Evolutionary conservation across 2,329 filamentous ascomycete genomes (phyloP).

Genomic region (Pseudocercospora macadamiae): DNA sequence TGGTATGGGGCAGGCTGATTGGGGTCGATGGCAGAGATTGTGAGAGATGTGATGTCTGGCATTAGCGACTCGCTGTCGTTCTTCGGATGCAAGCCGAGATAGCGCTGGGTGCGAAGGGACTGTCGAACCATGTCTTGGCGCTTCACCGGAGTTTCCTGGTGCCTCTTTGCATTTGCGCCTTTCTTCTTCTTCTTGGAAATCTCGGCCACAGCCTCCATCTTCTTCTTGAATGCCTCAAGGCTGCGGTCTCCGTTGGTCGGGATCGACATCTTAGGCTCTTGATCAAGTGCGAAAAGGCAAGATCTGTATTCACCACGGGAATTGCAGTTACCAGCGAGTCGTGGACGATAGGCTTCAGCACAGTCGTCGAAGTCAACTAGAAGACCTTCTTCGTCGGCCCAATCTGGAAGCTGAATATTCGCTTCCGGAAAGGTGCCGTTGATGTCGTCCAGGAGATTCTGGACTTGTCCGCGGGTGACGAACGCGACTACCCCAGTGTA

Average conservation of each 20-base stretch:
- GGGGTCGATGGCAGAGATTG: conserved; percentile 46
- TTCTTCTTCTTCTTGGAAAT: conserved; percentile 54
- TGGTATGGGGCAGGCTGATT: conserved; percentile 49
- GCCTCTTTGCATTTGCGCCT: conserved; percentile 17
- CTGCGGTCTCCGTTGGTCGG: conserved; percentile 37
- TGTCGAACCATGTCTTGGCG: conserved; percentile 59
- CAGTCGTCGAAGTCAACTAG: conserved; percentile 67
- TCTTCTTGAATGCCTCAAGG: conserved; percentile 55
- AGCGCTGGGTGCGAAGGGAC: conserved; percentile 67
- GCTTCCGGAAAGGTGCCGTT: conserved; percentile 59
- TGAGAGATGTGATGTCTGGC: conserved; percentile 23
- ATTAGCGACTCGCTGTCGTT: conserved; percentile 22
- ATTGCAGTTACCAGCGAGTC: conserved; percentile 64
- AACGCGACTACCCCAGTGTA: conserved; percentile 62
- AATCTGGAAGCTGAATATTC: conserved; percentile 60
- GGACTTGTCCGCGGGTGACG: conserved; percentile 68
- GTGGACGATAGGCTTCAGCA: conserved; percentile 64
- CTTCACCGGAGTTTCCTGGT: conserved; percentile 50
- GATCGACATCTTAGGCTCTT: conserved; percentile 27
- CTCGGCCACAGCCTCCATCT: conserved; percentile 57
- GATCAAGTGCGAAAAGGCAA: conserved; percentile 31
- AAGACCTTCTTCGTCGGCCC: conserved; percentile 59
- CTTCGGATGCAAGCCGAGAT: conserved; percentile 67
- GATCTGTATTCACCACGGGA: conserved; percentile 50
- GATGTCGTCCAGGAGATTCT: conserved; percentile 65